Evolutionary conservation across 176 grass and related monocot species (phyloP).

Genomic region (barley (Hordeum vulgare)): DNA sequence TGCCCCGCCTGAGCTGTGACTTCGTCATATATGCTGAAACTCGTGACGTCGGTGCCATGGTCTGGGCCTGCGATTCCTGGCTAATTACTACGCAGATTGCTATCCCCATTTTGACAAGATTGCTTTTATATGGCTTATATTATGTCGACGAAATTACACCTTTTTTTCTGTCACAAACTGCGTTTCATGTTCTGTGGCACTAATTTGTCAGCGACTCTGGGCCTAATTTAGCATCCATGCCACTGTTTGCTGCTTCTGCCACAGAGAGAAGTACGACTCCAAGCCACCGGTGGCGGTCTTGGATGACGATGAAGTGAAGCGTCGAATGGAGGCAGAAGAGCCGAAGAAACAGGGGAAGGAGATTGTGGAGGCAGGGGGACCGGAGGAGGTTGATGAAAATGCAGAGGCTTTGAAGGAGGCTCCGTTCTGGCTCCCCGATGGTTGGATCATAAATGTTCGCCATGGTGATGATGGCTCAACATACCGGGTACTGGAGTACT

Average conservation of each 20-base stretch:
- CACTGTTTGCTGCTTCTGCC: slow-evolving; percentile 13
- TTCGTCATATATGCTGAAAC: not conserved
- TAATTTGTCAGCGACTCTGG: not conserved
- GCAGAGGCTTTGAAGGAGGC: not conserved
- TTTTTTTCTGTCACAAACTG: not conserved
- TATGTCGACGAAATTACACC: not conserved
- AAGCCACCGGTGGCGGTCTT: not conserved
- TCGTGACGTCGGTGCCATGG: not conserved
- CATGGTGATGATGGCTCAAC: slow-evolving; percentile 8
- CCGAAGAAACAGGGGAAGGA: not conserved
- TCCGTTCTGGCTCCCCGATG: slow-evolving; percentile 57
- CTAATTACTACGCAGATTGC: too few species aligned
- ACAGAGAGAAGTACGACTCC: not conserved
- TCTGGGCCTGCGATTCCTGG: not conserved
- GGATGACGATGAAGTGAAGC: not conserved
- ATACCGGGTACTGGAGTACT: slow-evolving; percentile 33
- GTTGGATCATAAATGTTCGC: slow-evolving; percentile 53
- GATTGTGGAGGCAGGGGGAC: not conserved
- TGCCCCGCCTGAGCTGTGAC: not conserved
- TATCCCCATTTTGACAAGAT: too few species aligned
- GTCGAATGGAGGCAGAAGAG: not conserved
- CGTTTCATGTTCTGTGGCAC: not conserved
- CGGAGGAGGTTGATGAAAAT: slow-evolving; percentile 16
- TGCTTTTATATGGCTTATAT: too few species aligned
- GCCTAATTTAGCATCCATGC: not conserved